phyloP scores from a whole-genome alignment of 169 alveolate genomes.

The Plasmodium coatneyi region DNA sequence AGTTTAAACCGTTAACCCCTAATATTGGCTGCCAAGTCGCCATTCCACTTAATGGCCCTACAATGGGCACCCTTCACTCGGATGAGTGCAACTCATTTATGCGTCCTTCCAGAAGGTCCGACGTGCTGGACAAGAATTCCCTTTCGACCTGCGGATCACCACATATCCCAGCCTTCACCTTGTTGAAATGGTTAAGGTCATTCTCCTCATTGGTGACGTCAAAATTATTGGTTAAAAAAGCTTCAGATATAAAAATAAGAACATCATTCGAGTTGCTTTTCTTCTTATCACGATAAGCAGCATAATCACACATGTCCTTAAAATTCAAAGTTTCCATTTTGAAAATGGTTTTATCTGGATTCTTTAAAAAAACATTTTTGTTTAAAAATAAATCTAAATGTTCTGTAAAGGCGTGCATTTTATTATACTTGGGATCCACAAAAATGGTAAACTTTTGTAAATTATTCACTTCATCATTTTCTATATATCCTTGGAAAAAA shows the following conservation, averaged over 20 bases:
- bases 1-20: background rate
- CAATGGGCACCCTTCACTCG: background rate
- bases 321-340: slow-evolving; percentile 27
- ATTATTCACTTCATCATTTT: slow-evolving; percentile 51
- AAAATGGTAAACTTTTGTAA: slow-evolving; percentile 31
- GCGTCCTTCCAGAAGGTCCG: slow-evolving; percentile 1
- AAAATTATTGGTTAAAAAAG: slow-evolving; percentile 28
- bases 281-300: background rate
- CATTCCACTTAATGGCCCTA: background rate
- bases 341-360: slow-evolving; percentile 24
- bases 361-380: slow-evolving; percentile 53
- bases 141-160: slow-evolving; percentile 23
- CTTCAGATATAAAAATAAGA: slow-evolving; percentile 51
- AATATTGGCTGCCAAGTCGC: background rate
- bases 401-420: slow-evolving; percentile 15
- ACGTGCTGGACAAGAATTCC: background rate
- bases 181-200: slow-evolving; percentile 29
- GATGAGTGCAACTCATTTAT: slow-evolving; percentile 10
- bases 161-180: background rate
- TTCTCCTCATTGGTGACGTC: slow-evolving; percentile 43
- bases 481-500: slow-evolving; percentile 37
- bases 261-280: slow-evolving; percentile 5
- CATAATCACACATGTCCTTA: slow-evolving; percentile 51
- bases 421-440: slow-evolving; percentile 28
- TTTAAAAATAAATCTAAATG: slow-evolving; percentile 42